Base-by-base conservation (phyloP, 805 yeast genomes). In the Hagleromyces aurorensis region DNA sequence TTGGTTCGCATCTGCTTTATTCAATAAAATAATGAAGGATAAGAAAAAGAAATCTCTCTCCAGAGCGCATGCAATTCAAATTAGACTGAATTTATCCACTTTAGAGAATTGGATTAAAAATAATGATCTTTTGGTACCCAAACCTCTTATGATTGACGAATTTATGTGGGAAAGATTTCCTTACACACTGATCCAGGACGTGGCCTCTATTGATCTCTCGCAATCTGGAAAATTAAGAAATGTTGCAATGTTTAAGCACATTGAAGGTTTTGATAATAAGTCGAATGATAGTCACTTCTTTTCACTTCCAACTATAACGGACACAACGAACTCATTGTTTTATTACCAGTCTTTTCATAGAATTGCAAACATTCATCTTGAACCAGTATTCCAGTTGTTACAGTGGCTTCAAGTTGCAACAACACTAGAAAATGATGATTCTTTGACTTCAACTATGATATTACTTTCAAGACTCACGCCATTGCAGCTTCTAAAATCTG, bases 341-440 rank as follows among this genome's bases (percentile, higher is more conserved):
- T 76, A 70, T 48, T 82, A 80, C 52, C 72, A 70, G 29, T 64
- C 84, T 1, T 62, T 84, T 29, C 74, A 65, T 45, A 69, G 70
- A 29, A 69, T 85, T 13, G 78, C 91, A 0, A 73, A 71, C 21
- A 59, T 61, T 13, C 85, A 82, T 41, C 62, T 87, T 29, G 71
- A 70, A 36, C 86, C 95, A 0, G 64, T 81, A 0, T 70, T 79
- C 30, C 87, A 89, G 53, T 56, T 89, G 16, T 61, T 89, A 32
- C 96, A 89, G 54, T 89, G 94, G 89, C 59, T 87, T 29, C 97
- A 87, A 54, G 80, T 89, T 23, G 72, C 85, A 54, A 72, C 93
- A 1, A 72, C 80, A 9, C 59, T 87, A 25, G 68, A 68, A 11
- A 75, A 73, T 35, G 80, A 75, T 33, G 86, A 78, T 32, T 61